Percentiles rank a stretch among this genome's conserved stretches.
Conservation (phyloP, 257 asterid species). For the Voacanga thouarsii region DNA sequence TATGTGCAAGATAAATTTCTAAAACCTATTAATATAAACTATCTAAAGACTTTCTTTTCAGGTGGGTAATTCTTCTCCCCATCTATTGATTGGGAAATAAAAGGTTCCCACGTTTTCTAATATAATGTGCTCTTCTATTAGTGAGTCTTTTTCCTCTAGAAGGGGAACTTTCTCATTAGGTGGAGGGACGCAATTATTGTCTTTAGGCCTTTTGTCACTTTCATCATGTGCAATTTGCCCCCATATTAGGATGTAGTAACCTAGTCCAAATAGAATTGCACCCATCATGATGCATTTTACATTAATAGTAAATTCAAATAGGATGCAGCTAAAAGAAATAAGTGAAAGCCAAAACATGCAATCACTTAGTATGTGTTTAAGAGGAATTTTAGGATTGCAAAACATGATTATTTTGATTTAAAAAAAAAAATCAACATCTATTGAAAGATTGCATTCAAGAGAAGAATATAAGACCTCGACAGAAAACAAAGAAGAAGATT, state of each 20-base stretch:
- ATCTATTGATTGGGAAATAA: background rate
- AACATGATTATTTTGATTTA: too few species aligned
- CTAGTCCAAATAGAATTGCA: slow-evolving; percentile 63
- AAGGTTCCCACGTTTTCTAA: background rate
- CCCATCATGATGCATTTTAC: slow-evolving; percentile 53
- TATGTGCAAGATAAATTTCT: slow-evolving; percentile 4
- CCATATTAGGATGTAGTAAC: slow-evolving; percentile 62
- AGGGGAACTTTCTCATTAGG: slow-evolving; percentile 47
- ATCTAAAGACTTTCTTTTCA: background rate
- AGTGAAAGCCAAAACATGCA: too few species aligned
- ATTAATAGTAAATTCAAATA: background rate
- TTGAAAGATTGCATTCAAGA: too few species aligned
- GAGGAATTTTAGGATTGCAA: too few species aligned
- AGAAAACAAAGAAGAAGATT: too few species aligned
- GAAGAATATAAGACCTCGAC: too few species aligned
- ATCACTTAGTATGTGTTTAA: too few species aligned
- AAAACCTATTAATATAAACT: background rate
- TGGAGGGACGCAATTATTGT: background rate
- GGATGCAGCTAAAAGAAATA: background rate
- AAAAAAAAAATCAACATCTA: too few species aligned
- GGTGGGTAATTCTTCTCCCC: background rate
- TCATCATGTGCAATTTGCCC: slow-evolving; percentile 49
- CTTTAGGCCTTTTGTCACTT: slow-evolving; percentile 9
- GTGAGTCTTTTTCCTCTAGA: slow-evolving; percentile 34
- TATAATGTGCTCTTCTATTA: slow-evolving; percentile 22